Base-by-base conservation (phyloP, 495 filamentous ascomycete genomes). In the Lepidopterella palustris region DNA sequence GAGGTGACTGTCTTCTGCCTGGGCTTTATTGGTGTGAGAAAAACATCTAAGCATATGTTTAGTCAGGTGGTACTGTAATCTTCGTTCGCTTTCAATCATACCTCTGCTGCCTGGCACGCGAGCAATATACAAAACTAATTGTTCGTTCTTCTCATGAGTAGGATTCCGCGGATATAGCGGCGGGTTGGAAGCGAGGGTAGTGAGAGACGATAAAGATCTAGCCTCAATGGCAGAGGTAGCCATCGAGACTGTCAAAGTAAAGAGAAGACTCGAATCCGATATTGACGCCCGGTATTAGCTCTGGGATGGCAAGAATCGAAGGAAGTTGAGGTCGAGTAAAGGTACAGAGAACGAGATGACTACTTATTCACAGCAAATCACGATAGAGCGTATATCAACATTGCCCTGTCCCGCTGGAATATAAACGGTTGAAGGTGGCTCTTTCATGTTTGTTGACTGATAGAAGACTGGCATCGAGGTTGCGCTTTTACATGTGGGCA, bases 1-100 rank as follows among this genome's bases (percentile, higher is more conserved):
- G 82, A 87, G 0, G 88, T 95, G 25, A 97, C 88, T 39, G 89
- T 89, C 70, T 92, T 93, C 18, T 85, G 77, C 18, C 87, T 83
- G 18, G 93, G 93, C 72, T 92, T 92, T 21, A 95, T 75, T 0
- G 93, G 87, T 8, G 92, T 92, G n/a, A 97, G 82, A 58, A 98
- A 93, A 45, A 97, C 80, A 79, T 97, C 93, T 95, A 54, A 26
- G 35, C 25, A 4, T 5, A 23, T 35, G 35, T 60, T 51, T 62
- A 59, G 40, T 20, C 27, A n/a, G 57, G 39, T 55, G 21, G n/a
- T n/a, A n/a, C n/a, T n/a, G n/a, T 25, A 50, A 47, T 40, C 20
- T 27, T 56, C 57, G 68, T 26, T 50, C 42, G 32, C 39, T n/a
- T 49, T 20, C 50, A 55, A 58, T 35, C 78, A 31, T 77, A 92